Base-by-base conservation (phyloP, 2,329 filamentous ascomycete genomes). In the Elsinoe arachidis region DNA sequence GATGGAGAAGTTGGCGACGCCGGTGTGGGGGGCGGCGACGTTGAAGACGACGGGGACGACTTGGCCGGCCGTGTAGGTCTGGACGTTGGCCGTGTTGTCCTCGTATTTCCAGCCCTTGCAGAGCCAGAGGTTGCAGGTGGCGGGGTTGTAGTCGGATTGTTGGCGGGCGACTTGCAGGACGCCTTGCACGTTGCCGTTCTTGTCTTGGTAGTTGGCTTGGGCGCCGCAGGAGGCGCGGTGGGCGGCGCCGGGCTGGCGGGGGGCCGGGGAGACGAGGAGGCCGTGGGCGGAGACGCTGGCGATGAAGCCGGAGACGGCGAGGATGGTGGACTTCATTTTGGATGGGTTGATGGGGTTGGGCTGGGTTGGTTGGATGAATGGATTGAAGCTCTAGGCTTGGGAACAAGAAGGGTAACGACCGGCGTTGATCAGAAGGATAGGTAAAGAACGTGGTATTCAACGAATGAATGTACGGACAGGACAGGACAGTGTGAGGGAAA, bases 61-160 rank as follows among this genome's bases (percentile, higher is more conserved):
- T 66, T 80, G 68, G 60, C 78, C 78, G 14, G 74, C 66, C 14
- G 73, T 76, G 73, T 76, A 83, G 41, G 67, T 72, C 62, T 79
- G 73, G 49, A 82, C 72, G 62, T 78, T 78, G 61, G 68, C 73
- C 59, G 68, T 76, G 71, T 80, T 80, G 70, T 83, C 81, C 46
- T 64, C 74, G 68, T 76, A 80, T 65, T 81, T 76, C 69, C 77
- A 78, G 59, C 80, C 80, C 70, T 82, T 81, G 78, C 79, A 81
- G 49, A 79, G 73, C 74, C 74, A 80, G 64, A 80, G 70, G 64
- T 79, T 70, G 68, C 79, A 82, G 35, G 69, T 65, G 1, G 67
- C 66, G 43, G 71, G 70, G 56, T 78, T 69, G 69, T 75, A 79
- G 70, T 80, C 78, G 58, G 63, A 63, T 68, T 80, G 76, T 61